Percentiles rank a stretch among this genome's conserved stretches.
Conservation (phyloP, 495 filamentous ascomycete genomes). For the Xylaria acuta region DNA sequence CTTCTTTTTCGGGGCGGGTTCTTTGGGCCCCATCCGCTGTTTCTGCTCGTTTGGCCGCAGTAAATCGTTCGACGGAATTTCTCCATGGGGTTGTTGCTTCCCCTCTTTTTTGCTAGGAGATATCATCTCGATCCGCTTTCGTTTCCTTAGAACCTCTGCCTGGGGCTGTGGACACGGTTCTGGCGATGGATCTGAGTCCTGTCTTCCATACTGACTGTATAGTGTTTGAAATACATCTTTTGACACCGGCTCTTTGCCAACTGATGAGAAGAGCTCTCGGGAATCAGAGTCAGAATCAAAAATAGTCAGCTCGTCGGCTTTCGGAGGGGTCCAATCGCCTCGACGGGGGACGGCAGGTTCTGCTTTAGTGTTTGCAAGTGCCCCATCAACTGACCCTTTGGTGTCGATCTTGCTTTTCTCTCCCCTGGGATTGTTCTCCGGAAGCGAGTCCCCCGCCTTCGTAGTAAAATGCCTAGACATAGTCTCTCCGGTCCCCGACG, state of each 20-base stretch:
- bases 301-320: constrained; percentile 34
- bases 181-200: constrained; percentile 20
- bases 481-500: constrained; percentile 35
- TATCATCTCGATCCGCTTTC: constrained; percentile 58
- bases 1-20: constrained; percentile 66
- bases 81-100: neutral
- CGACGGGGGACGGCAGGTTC: constrained; percentile 59
- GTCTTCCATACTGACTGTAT: constrained; percentile 40
- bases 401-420: constrained; percentile 2
- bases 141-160: constrained; percentile 50
- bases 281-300: constrained; percentile 33
- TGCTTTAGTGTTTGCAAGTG: constrained; percentile 32
- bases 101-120: constrained; percentile 33
- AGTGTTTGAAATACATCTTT: constrained; percentile 45
- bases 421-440: neutral
- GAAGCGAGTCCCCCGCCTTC: constrained; percentile 25
- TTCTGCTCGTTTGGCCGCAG: constrained; percentile 40
- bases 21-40: constrained; percentile 52
- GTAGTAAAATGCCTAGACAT: constrained; percentile 47
- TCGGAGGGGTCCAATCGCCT: constrained; percentile 66
- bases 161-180: constrained; percentile 4
- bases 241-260: constrained; percentile 12
- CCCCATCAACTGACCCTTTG: constrained; percentile 28
- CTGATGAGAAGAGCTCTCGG: constrained; percentile 37
- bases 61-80: constrained; percentile 20